Base-by-base conservation (phyloP, 2,329 filamentous ascomycete species). In the Trichophyton equinum region DNA sequence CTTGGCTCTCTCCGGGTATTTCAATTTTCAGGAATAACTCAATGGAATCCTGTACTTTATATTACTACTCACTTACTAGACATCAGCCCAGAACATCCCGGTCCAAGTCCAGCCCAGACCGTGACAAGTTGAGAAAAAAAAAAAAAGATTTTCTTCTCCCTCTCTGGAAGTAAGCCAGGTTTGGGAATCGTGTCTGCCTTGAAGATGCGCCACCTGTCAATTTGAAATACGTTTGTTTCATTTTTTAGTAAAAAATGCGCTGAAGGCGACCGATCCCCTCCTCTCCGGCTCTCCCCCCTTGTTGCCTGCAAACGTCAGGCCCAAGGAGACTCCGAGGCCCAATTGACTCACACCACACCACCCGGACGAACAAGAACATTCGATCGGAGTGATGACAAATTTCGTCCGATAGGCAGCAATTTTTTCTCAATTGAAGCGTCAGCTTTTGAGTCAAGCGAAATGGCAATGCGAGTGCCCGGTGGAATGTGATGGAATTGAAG, bases 101-200 rank as follows among this genome's bases (percentile, higher is more conserved):
- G 44, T 47, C 44, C 4, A 20, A 9, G 44, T 47, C 44, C n/a
- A 47, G 44, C 20, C 20, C 46, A 25, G 9, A 27, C 20, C 46
- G 20, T 18, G 44, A 20, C 20, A 27, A 11, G 20, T 27, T 44
- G 40, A 44, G 46, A 47, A 15, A 22, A 22, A 22, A 22, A 22
- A 22, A 22, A 22, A 22, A 22, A 22, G n/a, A n/a, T 25, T 13
- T 49, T n/a, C n/a, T 20, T 11, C 33, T 2, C 11, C 9, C 33
- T 4, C 33, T 36, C 5, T 27, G 27, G 5, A 27, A 27, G 33
- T 9, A 36, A 13, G 5, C 25, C 46, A 49, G 25, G 46, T 47
- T 49, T 20, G 22, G 30, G 46, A 44, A 49, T 49, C 49, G 49
- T 55, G 49, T 55, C 49, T 55, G 49, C 49, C 49, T 55, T 55